Conservation (phyloP, 176 grass and related monocot species). For the Oryza longistaminata region DNA sequence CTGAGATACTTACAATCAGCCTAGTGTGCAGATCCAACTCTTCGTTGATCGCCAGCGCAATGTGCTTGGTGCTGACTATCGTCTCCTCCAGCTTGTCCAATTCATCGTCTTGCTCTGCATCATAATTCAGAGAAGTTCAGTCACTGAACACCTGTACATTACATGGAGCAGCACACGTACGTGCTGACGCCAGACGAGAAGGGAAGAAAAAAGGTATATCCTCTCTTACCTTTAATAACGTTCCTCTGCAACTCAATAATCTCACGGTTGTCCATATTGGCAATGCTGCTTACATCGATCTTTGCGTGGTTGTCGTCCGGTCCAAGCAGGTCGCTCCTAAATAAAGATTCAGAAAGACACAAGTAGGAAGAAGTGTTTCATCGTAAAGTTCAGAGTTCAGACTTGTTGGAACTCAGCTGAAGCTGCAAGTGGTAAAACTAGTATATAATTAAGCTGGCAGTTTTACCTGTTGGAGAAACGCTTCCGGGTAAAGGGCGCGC, state of each 20-base stretch:
- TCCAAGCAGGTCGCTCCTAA: constrained; percentile 47
- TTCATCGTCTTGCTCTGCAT: constrained; percentile 66
- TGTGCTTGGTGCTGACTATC: constrained; percentile 67
- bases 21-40: constrained; percentile 72
- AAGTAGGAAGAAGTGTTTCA: neutral
- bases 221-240: constrained; percentile 58
- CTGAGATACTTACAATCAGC: constrained; percentile 61
- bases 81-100: constrained; percentile 61
- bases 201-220: neutral
- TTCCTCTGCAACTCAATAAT: constrained; percentile 63
- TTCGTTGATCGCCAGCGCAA: constrained; percentile 73
- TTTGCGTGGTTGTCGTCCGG: constrained; percentile 40
- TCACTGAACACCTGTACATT: neutral
- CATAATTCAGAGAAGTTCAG: neutral
- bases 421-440: neutral
- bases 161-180: neutral
- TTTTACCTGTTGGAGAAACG: constrained; percentile 52
- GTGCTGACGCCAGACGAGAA: neutral
- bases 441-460: neutral
- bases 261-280: constrained; percentile 57
- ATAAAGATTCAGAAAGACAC: constrained; percentile 23
- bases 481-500: constrained; percentile 46
- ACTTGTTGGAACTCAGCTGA: neutral
- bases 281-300: constrained; percentile 46
- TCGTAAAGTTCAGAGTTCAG: neutral